Evolutionary conservation across 805 yeast genomes (phyloP), one percentile per base, ranked within the genome.

Genomic region (Zygosaccharomyces kombuchaensis): DNA sequence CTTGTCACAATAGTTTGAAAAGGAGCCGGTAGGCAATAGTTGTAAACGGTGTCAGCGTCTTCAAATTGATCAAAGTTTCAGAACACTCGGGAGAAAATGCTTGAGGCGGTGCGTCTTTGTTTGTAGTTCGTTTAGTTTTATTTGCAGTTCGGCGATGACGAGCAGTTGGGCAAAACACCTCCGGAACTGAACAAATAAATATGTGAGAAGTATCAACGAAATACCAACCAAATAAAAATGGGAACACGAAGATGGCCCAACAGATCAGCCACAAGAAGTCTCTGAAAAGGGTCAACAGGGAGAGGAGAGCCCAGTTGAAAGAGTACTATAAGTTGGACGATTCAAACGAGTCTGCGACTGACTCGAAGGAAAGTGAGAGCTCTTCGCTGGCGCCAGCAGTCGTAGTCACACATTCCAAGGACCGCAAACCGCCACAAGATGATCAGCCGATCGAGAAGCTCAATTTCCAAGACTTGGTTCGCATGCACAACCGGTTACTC

Each of bases 181-280:
- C 12, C 32, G 14, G 32, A 17, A 34, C 36, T 13, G 27, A 35
- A 9, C 9, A 19, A 22, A 21, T 35, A 22, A 19, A 13, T 25
- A 38, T 19, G 9, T 9, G 16, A 19, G 26, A 26, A 4, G 19
- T 19, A 36, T n/a, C 4, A 27, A 27, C 25, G 4, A 27, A 37
- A 14, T 14, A 6, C 9, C 8, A 38, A 9, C 34, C 23, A 14
- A 27, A 9, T 3, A 26, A 13, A 1, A 13, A n/a, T n/a, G n/a
- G 13, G 14, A 37, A 14, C 13, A 26, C 10, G 9, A 9, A 38
- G 17, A 62, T 60, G 65, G 57, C 65, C 4, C 63, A 61, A 43
- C 66, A 59, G 42, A 63, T 61, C 17, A 57, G 62, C 21, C 66
- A 63, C 44, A 63, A 59, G 45, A 59, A 61, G 40, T 53, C 63